Evolutionary conservation across 1,139 yeast species (phyloP), one percentile per base, ranked within the genome.

Genomic region (Candida buenavistaensis): DNA sequence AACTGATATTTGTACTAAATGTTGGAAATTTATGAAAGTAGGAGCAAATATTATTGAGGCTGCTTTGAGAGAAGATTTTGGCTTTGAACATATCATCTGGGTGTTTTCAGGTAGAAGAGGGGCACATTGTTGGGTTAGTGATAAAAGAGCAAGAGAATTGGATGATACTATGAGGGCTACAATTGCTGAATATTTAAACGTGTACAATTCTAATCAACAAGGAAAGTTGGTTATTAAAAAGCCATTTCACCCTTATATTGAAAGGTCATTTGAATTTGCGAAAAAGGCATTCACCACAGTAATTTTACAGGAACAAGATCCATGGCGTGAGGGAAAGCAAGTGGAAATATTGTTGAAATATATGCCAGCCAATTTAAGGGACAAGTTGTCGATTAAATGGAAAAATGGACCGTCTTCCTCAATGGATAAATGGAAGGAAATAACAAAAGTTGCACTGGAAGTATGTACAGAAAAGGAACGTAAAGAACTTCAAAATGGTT

Each of bases 31-130:
- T 54, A 87, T 92, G 44, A 80, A 86, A n/a, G 79, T 89, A 15
- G 96, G 97, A 2, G 77, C 90, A 38, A 74, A 80, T 48, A 78
- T 90, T 29, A 65, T 94, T 40, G 89, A 86, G 40, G 54, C 62
- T 1, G 83, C 95, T 0, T 66, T 92, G 38, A 66, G 78, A 37
- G 87, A 88, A 33, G 98, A 92, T 59, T 92, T 94, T 62, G 97
- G 97, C 1, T 90, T 88, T 58, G 65, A 80, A 38, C 82, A 88
- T 56, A 67, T 89, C 54, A 68, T 92, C 30, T 92, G 98, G 98
- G 96, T 92, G 3, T 92, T 88, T 55, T 88, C 97, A 0, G 99
- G 99, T 31, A 82, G 99, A 68, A 85, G 99, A 74, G 99, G 99
- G 59, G 96, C 95, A 16, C 99, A 92, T 70, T 95, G 97, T 50